Conservation (phyloP, 2,329 filamentous ascomycete species). For the Aspergillus costaricaensis region DNA sequence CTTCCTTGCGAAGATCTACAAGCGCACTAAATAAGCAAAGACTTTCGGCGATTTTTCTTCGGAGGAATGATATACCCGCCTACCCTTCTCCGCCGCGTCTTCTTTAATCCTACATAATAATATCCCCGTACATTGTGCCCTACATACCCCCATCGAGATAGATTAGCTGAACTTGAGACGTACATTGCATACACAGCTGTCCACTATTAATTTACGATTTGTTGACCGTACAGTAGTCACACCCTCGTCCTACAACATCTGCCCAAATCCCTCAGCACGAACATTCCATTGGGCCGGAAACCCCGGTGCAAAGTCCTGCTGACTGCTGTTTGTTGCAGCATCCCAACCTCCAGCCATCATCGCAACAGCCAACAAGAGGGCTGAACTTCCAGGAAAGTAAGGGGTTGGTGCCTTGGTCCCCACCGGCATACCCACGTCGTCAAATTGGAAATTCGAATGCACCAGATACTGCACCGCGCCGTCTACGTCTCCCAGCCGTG, state of each 20-base stretch:
- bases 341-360: constrained; percentile 63
- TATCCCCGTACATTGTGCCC: background rate
- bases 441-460: constrained; percentile 55
- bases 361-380: constrained; percentile 54
- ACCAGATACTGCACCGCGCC: constrained; percentile 48
- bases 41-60: constrained; percentile 15
- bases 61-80: constrained; percentile 11
- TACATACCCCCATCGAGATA: constrained; percentile 11
- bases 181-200: background rate
- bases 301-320: background rate
- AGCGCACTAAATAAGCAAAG: constrained; percentile 82
- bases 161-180: constrained; percentile 2
- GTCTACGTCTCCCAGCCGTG: constrained; percentile 46
- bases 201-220: background rate
- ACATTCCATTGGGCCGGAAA: background rate
- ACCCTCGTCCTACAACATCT: background rate
- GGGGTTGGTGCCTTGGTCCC: constrained; percentile 58
- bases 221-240: background rate
- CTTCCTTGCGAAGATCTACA: constrained; percentile 97
- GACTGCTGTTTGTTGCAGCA: background rate
- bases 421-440: constrained; percentile 58
- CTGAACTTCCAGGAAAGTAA: constrained; percentile 57
- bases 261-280: background rate
- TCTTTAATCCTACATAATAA: constrained; percentile 4
- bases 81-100: background rate